These are phyloP conservation scores for Sporothrix euskadiensis DNA, from an alignment of 2,329 filamentous ascomycete genomes.

Conservation along the genomic window DNA sequence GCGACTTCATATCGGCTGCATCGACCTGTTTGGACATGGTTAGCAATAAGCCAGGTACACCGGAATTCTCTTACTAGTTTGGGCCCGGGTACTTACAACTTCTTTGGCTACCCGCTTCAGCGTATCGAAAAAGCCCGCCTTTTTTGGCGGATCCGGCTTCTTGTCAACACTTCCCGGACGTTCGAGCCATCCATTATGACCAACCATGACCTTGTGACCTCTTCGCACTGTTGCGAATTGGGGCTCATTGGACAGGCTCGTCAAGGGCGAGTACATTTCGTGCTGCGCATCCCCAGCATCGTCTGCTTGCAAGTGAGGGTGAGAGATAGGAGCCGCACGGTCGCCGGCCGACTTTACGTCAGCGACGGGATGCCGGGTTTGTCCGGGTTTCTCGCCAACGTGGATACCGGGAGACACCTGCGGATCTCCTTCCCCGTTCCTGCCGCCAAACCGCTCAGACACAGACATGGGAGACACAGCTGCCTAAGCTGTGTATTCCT, in stretches of 20 bases:
- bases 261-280: slow-evolving; percentile 47
- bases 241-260: slow-evolving; percentile 46
- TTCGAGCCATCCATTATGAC: slow-evolving; percentile 59
- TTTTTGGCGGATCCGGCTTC: slow-evolving; percentile 39
- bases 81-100: slow-evolving; percentile 43
- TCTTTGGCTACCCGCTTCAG: slow-evolving; percentile 57
- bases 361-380: neutral
- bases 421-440: neutral
- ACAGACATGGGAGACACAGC: slow-evolving; percentile 27
- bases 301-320: neutral
- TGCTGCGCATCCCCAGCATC: neutral
- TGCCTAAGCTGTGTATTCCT: slow-evolving; percentile 32
- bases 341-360: neutral
- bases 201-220: slow-evolving; percentile 55
- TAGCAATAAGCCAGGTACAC: slow-evolving; percentile 7
- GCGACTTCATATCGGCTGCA: slow-evolving; percentile 43
- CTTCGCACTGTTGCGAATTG: slow-evolving; percentile 40
- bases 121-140: slow-evolving; percentile 45
- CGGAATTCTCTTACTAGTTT: neutral
- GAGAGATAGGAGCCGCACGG: neutral
- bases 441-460: neutral
- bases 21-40: slow-evolving; percentile 32
- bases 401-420: neutral
- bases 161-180: slow-evolving; percentile 40
- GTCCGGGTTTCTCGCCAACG: neutral